phyloP scores from a whole-genome alignment of 2,329 filamentous ascomycete genomes.

The Aspergillus persii region DNA sequence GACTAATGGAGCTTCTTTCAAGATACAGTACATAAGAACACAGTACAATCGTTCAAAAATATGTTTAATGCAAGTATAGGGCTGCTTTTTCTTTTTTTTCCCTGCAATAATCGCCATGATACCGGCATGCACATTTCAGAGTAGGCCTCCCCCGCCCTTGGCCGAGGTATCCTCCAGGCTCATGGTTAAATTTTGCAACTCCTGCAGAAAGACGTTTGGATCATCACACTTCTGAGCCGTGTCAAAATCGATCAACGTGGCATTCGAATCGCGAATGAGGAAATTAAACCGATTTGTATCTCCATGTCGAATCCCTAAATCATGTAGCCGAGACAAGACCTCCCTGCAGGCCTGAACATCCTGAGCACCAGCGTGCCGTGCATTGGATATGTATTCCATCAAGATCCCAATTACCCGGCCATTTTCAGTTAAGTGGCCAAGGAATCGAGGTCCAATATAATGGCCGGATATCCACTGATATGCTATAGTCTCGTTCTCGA shows the following conservation, averaged over 20 bases:
- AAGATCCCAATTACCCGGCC: slow-evolving; percentile 43
- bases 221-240: slow-evolving; percentile 25
- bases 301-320: slow-evolving; percentile 25
- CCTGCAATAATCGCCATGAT: too few relatives aligned
- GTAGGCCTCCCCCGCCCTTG: slow-evolving; percentile 15
- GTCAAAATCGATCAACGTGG: slow-evolving; percentile 29
- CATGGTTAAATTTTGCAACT: slow-evolving; percentile 15
- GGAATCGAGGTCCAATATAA: slow-evolving; percentile 38
- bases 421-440: slow-evolving; percentile 40
- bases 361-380: slow-evolving; percentile 21
- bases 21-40: too few relatives aligned
- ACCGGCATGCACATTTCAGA: slow-evolving; percentile 4
- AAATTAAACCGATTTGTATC: slow-evolving; percentile 32
- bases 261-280: slow-evolving; percentile 19
- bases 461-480: slow-evolving; percentile 38
- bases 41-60: too few relatives aligned
- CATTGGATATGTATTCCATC: slow-evolving; percentile 28
- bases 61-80: too few relatives aligned
- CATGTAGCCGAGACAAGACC: slow-evolving; percentile 22
- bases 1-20: too few relatives aligned
- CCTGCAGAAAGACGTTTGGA: slow-evolving; percentile 13
- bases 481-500: slow-evolving; percentile 37
- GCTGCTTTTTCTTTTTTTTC: too few relatives aligned
- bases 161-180: slow-evolving; percentile 15
- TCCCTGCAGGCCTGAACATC: slow-evolving; percentile 22